phyloP scores from a whole-genome alignment of 192 early-diverging fungal genomes.

The Rhizophagus clarus region DNA sequence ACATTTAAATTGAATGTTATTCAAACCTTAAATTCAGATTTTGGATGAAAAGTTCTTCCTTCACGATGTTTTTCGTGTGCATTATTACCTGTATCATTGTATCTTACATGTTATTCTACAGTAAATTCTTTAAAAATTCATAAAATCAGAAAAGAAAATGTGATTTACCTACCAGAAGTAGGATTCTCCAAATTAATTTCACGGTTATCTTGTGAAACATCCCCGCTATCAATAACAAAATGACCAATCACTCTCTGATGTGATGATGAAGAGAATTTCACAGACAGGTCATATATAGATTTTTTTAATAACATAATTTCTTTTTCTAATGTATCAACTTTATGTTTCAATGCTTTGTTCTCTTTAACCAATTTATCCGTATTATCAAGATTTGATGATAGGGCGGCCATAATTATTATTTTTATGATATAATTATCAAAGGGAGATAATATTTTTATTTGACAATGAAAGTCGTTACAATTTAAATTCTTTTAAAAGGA shows the following conservation, averaged over 20 bases:
- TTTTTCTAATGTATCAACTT: conserved; percentile 67
- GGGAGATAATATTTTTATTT: too few species aligned
- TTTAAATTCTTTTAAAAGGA: too few species aligned
- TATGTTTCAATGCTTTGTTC: conserved; percentile 71
- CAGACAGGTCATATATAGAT: conserved; percentile 78
- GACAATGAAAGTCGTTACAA: too few species aligned
- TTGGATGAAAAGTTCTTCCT: conserved; percentile 59
- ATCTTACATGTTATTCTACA: neutral
- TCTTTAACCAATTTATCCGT: conserved; percentile 67
- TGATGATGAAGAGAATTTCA: conserved; percentile 59
- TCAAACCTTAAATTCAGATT: conserved; percentile 66
- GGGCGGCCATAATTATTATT: neutral
- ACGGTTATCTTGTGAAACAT: conserved; percentile 26
- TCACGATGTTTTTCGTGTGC: conserved; percentile 44
- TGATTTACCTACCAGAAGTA: conserved; percentile 1
- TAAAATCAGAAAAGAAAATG: too few species aligned
- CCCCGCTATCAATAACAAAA: conserved; percentile 48
- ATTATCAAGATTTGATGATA: conserved; percentile 17
- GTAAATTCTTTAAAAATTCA: neutral
- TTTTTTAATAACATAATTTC: conserved; percentile 85
- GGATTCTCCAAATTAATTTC: conserved; percentile 24
- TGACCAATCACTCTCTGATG: conserved; percentile 41
- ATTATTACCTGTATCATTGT: neutral
- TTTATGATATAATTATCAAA: neutral
- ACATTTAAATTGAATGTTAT: neutral